A percentile compares a stretch with the other conserved stretches of the same genome.
These are phyloP conservation scores for Parasitella parasitica DNA, from an alignment of 371 early-diverging fungal species.

Conservation along the genomic window DNA sequence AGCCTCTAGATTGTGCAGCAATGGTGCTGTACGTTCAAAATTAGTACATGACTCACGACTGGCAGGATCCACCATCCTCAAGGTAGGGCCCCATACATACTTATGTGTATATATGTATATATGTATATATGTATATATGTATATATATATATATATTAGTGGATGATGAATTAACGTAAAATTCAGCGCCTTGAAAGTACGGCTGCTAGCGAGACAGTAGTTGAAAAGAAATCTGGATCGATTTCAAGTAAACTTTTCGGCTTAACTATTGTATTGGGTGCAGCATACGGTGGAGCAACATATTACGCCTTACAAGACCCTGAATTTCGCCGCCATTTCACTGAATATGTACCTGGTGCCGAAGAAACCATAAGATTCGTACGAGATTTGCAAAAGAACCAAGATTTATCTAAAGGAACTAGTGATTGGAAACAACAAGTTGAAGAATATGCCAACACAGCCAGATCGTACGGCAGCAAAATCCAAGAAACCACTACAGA, in stretches of 20 bases:
- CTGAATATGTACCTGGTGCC: conserved; percentile 24
- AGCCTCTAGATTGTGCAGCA: conserved; percentile 25
- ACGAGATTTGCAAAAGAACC: conserved; percentile 18
- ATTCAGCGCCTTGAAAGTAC: conserved; percentile 21
- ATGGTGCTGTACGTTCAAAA: conserved; percentile 21
- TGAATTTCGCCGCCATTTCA: conserved; percentile 43
- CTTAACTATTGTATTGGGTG: conserved; percentile 26
- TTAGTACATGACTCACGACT: background rate
- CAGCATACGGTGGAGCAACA: conserved; percentile 42
- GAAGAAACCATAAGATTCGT: conserved; percentile 21
- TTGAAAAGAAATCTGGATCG: conserved; percentile 6
- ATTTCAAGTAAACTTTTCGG: conserved; percentile 35
- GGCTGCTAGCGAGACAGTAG: background rate
- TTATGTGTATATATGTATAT: too few species aligned
- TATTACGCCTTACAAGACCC: conserved; percentile 43
- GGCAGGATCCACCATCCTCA: background rate
- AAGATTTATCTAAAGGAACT: background rate
- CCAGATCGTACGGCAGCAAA: conserved; percentile 14
- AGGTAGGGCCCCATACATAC: background rate
- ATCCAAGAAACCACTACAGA: conserved; percentile 22
- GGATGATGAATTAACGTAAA: too few species aligned
- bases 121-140: too few species aligned
- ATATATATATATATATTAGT: background rate
- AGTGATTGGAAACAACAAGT: conserved; percentile 7
- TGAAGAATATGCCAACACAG: conserved; percentile 18